These are phyloP conservation scores for Nannizziopsis barbatae DNA, from an alignment of 2,329 filamentous ascomycete species.

Conservation along the genomic window DNA sequence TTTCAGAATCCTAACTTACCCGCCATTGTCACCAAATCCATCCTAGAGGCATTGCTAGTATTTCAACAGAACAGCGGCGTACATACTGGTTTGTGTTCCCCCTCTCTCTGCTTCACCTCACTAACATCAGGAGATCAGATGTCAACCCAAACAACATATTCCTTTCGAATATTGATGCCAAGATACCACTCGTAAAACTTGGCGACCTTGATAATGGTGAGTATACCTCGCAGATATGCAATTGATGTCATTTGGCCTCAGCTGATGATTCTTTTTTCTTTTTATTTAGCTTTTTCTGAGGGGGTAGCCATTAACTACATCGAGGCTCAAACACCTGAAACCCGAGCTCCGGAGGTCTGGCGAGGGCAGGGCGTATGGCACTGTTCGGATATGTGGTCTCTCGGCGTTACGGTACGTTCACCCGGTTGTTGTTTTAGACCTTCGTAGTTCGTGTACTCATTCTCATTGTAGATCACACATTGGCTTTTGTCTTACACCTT, in stretches of 20 bases:
- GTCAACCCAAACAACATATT: conserved; percentile 15
- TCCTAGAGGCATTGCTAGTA: conserved; percentile 10
- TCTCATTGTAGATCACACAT: conserved; percentile 5
- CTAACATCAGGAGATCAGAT: conserved; percentile 1
- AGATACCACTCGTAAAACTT: conserved; percentile 11
- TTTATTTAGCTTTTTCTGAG: conserved; percentile 7
- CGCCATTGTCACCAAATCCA: conserved; percentile 13
- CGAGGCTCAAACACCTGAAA: conserved; percentile 11
- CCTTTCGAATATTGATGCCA: conserved; percentile 10
- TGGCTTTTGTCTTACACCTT: conserved; percentile 11
- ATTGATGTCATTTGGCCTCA: too few species aligned
- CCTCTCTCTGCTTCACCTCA: background rate
- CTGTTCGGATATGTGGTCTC: conserved; percentile 14
- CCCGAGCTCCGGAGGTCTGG: conserved; percentile 15
- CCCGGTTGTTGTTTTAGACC: background rate
- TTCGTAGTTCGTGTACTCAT: background rate
- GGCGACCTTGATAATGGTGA: conserved; percentile 13
- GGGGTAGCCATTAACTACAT: conserved; percentile 11
- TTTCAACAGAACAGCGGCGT: conserved; percentile 11
- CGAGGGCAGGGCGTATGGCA: conserved; percentile 12
- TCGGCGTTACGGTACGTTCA: conserved; percentile 11
- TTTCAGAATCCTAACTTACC: conserved; percentile 14
- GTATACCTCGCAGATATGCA: background rate
- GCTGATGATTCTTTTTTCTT: background rate
- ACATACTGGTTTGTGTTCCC: conserved; percentile 10